phyloP scores from a whole-genome alignment of 2,329 filamentous ascomycete genomes.

The Trichoderma hamatum region DNA sequence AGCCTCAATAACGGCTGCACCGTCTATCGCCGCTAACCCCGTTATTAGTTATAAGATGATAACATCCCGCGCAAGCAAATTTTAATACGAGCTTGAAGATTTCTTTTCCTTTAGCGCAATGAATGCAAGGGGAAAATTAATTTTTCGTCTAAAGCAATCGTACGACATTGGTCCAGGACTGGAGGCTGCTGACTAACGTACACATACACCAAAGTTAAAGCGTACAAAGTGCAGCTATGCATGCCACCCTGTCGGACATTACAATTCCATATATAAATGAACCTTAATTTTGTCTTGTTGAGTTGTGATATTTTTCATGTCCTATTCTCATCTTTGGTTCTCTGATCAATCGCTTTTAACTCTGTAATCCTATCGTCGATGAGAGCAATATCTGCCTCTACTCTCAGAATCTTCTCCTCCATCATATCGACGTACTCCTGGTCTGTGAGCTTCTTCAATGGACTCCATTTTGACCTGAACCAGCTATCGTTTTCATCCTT shows the following conservation, averaged over 20 bases:
- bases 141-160: not conserved
- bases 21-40: not conserved
- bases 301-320: not conserved
- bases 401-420: constrained; percentile 67
- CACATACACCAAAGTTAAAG: not conserved
- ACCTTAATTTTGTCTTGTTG: not conserved
- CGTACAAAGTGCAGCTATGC: not conserved
- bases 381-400: constrained; percentile 77
- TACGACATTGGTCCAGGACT: not conserved
- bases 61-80: not conserved
- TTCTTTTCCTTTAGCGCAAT: not conserved
- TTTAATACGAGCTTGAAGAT: not conserved
- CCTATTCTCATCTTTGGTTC: not conserved
- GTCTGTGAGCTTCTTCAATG: constrained; percentile 70
- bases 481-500: constrained; percentile 47
- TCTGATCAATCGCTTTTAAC: constrained; percentile 31
- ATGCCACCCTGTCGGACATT: not conserved
- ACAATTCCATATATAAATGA: not conserved
- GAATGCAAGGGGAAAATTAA: not conserved
- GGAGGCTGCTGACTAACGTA: not conserved
- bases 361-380: constrained; percentile 72
- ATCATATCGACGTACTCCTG: constrained; percentile 73
- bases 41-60: not conserved
- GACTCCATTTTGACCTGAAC: constrained; percentile 69
- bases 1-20: not conserved